phyloP scores from a whole-genome alignment of 164 flowering plant species.

The Taxillus chinensis region DNA sequence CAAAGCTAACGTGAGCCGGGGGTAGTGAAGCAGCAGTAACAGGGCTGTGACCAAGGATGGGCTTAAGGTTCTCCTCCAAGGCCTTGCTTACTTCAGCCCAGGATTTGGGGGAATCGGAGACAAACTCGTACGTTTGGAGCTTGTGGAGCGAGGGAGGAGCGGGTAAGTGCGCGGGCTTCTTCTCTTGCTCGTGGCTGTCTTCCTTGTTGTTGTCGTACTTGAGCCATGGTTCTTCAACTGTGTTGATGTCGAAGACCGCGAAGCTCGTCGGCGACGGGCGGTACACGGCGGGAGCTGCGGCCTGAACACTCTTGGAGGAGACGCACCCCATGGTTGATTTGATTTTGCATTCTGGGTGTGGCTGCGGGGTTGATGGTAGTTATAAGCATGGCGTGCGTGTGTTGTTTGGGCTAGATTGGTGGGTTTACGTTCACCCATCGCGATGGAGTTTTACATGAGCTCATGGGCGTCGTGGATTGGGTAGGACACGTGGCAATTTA shows the following conservation, averaged over 20 bases:
- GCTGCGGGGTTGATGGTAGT: too few relatives aligned
- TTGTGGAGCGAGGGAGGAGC: constrained; percentile 43
- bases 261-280: constrained; percentile 69
- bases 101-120: constrained; percentile 41
- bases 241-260: constrained; percentile 62
- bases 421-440: too few relatives aligned
- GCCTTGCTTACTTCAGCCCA: constrained; percentile 90
- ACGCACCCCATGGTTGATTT: constrained; percentile 62
- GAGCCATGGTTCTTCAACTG: constrained; percentile 83
- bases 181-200: constrained; percentile 14
- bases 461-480: too few relatives aligned
- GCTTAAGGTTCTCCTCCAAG: constrained; percentile 54
- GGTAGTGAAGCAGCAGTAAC: neutral
- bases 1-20: constrained; percentile 4
- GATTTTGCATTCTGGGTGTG: too few relatives aligned
- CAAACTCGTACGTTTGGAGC: constrained; percentile 45
- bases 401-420: too few relatives aligned
- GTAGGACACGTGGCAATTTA: too few relatives aligned
- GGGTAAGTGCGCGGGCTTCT: constrained; percentile 27
- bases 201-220: constrained; percentile 7
- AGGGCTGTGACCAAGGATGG: constrained; percentile 24
- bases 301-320: constrained; percentile 58
- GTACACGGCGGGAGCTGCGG: constrained; percentile 38
- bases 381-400: too few relatives aligned
- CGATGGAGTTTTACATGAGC: too few relatives aligned